Base-by-base conservation (phyloP, 2,329 filamentous ascomycete genomes). In the Neophaeococcomyces aloes region DNA sequence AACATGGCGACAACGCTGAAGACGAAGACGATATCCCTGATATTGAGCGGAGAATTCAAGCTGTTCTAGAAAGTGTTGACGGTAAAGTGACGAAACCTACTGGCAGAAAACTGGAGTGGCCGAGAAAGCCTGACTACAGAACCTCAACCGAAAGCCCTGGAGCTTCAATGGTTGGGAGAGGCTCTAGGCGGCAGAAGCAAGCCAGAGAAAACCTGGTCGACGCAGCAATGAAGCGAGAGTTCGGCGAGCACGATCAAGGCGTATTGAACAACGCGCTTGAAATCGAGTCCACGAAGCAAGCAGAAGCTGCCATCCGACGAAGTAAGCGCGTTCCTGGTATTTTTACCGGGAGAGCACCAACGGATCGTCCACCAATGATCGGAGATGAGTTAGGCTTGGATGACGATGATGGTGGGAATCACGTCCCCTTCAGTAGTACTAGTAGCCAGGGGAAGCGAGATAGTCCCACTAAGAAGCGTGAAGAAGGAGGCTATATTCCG, bases 301-400 rank as follows among this genome's bases (percentile, higher is more conserved):
- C 5, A 7, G 21, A 19, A 19, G 15, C 15, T 17, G 14, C 13
- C 15, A 19, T 18, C 11, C 33, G 15, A 19, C 33, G 19, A 15
- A 35, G 15, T 7, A 15, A 19, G 13, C 13, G n/a, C n/a, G n/a
- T 7, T 33, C 13, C 13, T 6, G 30, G 30, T 5, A 6, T 7
- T 5, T 33, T 14, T 13, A n/a, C 13, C 7, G 13, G 30, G n/a
- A 18, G 13, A 14, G 13, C 30, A 6, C n/a, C 30, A 7, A 14
- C 13, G 30, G 13, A 23, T 8, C 27, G 31, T 4, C 39, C 25
- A 21, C 39, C 29, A 14, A 42, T 42, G 39, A 42, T 42, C 13
- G 39, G 39, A 7, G 39, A 42, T 32, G 39, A 42, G 19, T 30
- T 42, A 4, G 39, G 30, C 27, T 30, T 42, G 6, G 39, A 42